A percentile compares a stretch with the other conserved stretches of the same genome.
phyloP scores from a whole-genome alignment of 75 land plant genomes.

The Chamaecyparis obtusa region DNA sequence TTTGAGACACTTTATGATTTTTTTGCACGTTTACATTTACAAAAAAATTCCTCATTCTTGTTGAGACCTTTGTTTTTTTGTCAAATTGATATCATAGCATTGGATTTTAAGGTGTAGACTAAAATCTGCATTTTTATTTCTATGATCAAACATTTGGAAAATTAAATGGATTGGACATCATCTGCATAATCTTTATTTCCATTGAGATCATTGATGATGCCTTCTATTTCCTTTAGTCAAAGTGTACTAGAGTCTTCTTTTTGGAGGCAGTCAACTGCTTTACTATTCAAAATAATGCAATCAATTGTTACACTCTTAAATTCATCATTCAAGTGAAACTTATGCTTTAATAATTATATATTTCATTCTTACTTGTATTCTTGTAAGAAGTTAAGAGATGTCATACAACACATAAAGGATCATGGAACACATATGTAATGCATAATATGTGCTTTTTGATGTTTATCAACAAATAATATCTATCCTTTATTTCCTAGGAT shows the following conservation, averaged over 20 bases:
- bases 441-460: too few species aligned
- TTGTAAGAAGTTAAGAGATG: background rate
- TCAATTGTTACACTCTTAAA: background rate
- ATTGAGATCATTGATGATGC: background rate
- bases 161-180: background rate
- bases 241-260: background rate
- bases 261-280: background rate
- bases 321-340: background rate
- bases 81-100: too few species aligned
- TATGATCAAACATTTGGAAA: background rate
- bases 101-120: too few species aligned
- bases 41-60: background rate
- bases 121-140: background rate
- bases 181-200: background rate
- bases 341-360: too few species aligned
- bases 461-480: background rate
- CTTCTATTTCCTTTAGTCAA: background rate
- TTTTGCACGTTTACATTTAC: background rate
- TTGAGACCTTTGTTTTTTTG: background rate
- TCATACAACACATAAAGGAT: too few species aligned
- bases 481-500: background rate
- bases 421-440: too few species aligned
- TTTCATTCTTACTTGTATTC: background rate
- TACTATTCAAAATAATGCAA: background rate
- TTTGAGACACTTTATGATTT: background rate